A percentile compares a stretch with the other conserved stretches of the same genome.
phyloP scores from a whole-genome alignment of 495 filamentous ascomycete genomes.

The Aspergillus wentii region DNA sequence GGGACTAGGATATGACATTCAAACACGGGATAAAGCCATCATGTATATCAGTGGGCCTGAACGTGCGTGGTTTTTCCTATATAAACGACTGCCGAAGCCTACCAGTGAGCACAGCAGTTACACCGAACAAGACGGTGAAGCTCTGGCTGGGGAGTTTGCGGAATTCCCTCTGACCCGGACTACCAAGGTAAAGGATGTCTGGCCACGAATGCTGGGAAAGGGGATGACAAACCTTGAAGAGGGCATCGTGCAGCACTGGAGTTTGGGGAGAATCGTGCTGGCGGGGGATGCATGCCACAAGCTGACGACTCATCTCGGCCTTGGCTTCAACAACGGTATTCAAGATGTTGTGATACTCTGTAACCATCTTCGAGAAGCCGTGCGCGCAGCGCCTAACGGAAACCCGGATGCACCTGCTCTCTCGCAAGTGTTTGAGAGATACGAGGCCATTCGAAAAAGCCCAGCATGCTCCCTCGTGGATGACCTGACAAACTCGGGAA shows the following conservation, averaged over 20 bases:
- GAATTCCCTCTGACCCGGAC: slow-evolving; percentile 17
- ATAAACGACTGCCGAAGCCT: slow-evolving; percentile 22
- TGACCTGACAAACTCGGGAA: slow-evolving; percentile 11
- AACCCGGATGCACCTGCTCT: slow-evolving; percentile 1
- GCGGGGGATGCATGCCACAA: slow-evolving; percentile 22
- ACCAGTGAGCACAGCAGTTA: slow-evolving; percentile 20
- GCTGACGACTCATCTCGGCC: slow-evolving; percentile 20
- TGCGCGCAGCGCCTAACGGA: not conserved
- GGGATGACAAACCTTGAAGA: slow-evolving; percentile 19
- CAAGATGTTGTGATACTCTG: slow-evolving; percentile 30
- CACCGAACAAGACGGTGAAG: slow-evolving; percentile 22
- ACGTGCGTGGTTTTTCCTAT: slow-evolving; percentile 29
- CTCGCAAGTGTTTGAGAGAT: slow-evolving; percentile 9
- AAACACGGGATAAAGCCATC: slow-evolving; percentile 9
- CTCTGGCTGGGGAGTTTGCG: slow-evolving; percentile 18
- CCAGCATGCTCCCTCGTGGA: slow-evolving; percentile 6
- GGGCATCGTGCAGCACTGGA: slow-evolving; percentile 20
- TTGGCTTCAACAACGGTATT: slow-evolving; percentile 29
- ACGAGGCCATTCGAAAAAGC: slow-evolving; percentile 8
- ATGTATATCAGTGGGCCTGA: slow-evolving; percentile 18
- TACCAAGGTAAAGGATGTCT: slow-evolving; percentile 25
- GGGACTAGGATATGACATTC: slow-evolving; percentile 12
- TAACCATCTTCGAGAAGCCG: slow-evolving; percentile 17
- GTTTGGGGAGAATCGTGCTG: slow-evolving; percentile 18
- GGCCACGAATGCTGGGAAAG: slow-evolving; percentile 5